Conservation (phyloP, 1,139 yeast species). For the Kodamaea derodonti region DNA sequence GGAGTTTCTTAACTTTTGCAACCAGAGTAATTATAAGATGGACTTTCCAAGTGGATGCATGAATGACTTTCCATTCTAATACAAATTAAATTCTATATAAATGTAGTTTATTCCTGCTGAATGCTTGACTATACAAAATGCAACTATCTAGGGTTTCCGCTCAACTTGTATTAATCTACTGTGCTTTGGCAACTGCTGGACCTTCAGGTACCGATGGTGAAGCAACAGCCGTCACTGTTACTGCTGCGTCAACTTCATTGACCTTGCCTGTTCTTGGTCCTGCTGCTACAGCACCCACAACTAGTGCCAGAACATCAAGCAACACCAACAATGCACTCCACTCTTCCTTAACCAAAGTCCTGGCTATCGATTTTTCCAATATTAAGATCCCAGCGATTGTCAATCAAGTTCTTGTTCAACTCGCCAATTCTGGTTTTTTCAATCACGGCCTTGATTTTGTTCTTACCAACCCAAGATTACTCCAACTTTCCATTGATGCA, state of each 20-base stretch:
- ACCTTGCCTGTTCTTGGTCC: background rate
- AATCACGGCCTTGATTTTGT: slow-evolving; percentile 23
- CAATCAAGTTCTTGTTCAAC: slow-evolving; percentile 20
- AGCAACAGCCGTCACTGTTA: background rate
- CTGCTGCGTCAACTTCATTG: background rate
- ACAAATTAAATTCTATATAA: too few relatives aligned
- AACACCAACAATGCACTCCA: too few relatives aligned
- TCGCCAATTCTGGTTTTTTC: slow-evolving; percentile 23
- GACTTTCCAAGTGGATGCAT: too few relatives aligned
- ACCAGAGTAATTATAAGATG: too few relatives aligned
- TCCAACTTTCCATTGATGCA: slow-evolving; percentile 21
- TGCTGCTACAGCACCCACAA: background rate
- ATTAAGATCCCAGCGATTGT: background rate
- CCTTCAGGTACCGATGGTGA: too few relatives aligned
- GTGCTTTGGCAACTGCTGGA: slow-evolving; percentile 8
- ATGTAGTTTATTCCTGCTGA: too few relatives aligned
- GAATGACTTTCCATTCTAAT: too few relatives aligned
- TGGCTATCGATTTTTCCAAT: slow-evolving; percentile 1
- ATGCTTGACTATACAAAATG: too few relatives aligned
- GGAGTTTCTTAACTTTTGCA: too few relatives aligned
- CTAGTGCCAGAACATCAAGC: too few relatives aligned
- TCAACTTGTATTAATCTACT: slow-evolving; percentile 9
- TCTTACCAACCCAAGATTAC: slow-evolving; percentile 22
- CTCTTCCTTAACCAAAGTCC: too few relatives aligned
- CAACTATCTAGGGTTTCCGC: too few relatives aligned